These are phyloP conservation scores for Cairneyella variabilis DNA, from an alignment of 495 filamentous ascomycete species.

Conservation along the genomic window DNA sequence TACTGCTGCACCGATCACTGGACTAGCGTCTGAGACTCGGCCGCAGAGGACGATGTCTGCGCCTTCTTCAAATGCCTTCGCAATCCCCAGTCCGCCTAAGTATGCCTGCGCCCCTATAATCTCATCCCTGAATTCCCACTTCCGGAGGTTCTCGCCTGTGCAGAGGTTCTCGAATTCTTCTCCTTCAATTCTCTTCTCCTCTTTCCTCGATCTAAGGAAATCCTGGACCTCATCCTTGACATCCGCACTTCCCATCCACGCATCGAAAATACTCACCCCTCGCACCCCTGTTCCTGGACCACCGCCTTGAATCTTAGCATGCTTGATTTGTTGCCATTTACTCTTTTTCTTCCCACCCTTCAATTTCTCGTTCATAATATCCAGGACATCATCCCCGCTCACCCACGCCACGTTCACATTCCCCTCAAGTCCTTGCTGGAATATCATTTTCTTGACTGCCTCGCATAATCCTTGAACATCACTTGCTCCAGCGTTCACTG, in stretches of 20 bases:
- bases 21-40: slow-evolving; percentile 50
- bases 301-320: background rate
- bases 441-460: slow-evolving; percentile 41
- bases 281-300: too few relatives aligned
- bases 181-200: background rate
- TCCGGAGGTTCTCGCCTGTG: slow-evolving; percentile 5
- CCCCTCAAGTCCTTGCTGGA: background rate
- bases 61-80: slow-evolving; percentile 43
- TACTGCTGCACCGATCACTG: slow-evolving; percentile 44
- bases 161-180: slow-evolving; percentile 16
- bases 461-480: slow-evolving; percentile 46
- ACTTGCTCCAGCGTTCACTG: slow-evolving; percentile 54
- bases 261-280: slow-evolving; percentile 1
- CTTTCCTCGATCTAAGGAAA: too few relatives aligned
- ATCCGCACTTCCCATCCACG: slow-evolving; percentile 9
- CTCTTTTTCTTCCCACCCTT: background rate
- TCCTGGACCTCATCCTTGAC: slow-evolving; percentile 3
- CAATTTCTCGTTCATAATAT: slow-evolving; percentile 3
- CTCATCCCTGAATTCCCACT: slow-evolving; percentile 43
- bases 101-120: slow-evolving; percentile 37
- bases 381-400: slow-evolving; percentile 36
- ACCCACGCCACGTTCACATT: slow-evolving; percentile 43
- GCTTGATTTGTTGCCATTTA: background rate
- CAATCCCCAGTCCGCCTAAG: slow-evolving; percentile 48
- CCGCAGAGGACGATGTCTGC: slow-evolving; percentile 56